Evolutionary conservation across 108 stramenopile species (phyloP).

Genomic region (Heterococcus sp.): DNA sequence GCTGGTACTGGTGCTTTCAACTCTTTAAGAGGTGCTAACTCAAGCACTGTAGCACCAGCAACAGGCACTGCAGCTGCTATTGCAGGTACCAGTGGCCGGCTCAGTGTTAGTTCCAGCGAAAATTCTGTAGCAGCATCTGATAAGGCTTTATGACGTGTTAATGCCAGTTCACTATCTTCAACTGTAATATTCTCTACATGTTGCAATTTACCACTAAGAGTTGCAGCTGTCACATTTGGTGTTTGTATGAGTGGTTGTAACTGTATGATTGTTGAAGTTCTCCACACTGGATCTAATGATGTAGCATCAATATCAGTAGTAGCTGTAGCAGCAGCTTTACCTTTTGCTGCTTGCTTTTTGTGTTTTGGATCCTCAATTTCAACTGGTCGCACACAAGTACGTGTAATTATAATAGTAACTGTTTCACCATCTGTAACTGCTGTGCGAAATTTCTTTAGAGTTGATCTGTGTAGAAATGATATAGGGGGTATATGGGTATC

Average conservation of each 20-base stretch:
- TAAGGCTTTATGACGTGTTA: too few relatives aligned
- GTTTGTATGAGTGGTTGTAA: too few relatives aligned
- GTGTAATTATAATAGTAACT: neutral
- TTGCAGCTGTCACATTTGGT: neutral
- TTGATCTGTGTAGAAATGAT: neutral
- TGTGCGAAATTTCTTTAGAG: neutral
- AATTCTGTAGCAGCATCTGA: neutral
- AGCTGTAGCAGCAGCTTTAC: neutral
- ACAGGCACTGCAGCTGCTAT: neutral
- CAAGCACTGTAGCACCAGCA: neutral
- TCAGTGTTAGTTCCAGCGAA: neutral
- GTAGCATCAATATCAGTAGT: neutral
- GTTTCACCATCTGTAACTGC: neutral
- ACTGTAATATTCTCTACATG: neutral
- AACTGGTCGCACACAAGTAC: neutral
- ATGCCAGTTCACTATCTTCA: neutral
- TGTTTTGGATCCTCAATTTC: neutral
- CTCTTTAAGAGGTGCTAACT: neutral
- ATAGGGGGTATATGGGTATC: neutral
- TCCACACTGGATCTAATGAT: too few relatives aligned
- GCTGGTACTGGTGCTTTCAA: neutral
- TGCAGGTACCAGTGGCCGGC: neutral
- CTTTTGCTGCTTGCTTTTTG: neutral
- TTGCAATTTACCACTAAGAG: neutral
- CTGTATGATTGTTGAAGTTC: too few relatives aligned